These are phyloP conservation scores for Podochytrium sp. DNA, from an alignment of 192 early-diverging fungal species.

Conservation along the genomic window DNA sequence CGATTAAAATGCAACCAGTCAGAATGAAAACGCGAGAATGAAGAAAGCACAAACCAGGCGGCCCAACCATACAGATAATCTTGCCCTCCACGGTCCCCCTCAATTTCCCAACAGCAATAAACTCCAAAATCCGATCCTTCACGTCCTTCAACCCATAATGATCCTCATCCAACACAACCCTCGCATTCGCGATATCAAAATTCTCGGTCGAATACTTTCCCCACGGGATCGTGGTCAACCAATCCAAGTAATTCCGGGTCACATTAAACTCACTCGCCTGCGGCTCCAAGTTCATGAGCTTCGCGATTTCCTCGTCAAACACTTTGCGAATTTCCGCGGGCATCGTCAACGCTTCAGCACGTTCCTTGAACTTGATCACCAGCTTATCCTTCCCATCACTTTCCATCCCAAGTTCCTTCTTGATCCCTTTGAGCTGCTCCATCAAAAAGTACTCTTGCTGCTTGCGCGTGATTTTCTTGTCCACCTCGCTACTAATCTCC, in stretches of 20 bases:
- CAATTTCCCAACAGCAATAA: conserved; percentile 97
- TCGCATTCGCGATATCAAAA: conserved; percentile 88
- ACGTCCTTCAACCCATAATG: conserved; percentile 99
- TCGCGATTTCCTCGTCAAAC: conserved; percentile 96
- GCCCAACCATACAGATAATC: conserved; percentile 96
- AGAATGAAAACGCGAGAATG: background rate
- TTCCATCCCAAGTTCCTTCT: conserved; percentile 97
- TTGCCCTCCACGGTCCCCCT: conserved; percentile 97
- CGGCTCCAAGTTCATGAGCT: conserved; percentile 91
- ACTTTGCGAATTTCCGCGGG: conserved; percentile 90
- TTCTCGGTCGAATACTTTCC: conserved; percentile 89
- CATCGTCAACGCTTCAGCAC: conserved; percentile 84
- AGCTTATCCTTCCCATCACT: conserved; percentile 98
- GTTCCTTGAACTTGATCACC: conserved; percentile 90
- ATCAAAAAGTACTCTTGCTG: conserved; percentile 99
- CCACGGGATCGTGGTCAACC: conserved; percentile 98
- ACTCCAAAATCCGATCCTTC: conserved; percentile 98
- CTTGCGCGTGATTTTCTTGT: conserved; percentile 94
- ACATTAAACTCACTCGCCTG: conserved; percentile 98
- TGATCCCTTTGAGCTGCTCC: conserved; percentile 99
- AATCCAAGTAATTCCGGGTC: conserved; percentile 98
- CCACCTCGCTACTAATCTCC: conserved; percentile 97
- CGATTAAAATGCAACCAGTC: background rate
- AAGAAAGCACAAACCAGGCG: conserved; percentile 70
- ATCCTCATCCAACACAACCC: conserved; percentile 92